Base-by-base conservation (phyloP, 768 basidiomycete genomes). In the Pholiota microspora region DNA sequence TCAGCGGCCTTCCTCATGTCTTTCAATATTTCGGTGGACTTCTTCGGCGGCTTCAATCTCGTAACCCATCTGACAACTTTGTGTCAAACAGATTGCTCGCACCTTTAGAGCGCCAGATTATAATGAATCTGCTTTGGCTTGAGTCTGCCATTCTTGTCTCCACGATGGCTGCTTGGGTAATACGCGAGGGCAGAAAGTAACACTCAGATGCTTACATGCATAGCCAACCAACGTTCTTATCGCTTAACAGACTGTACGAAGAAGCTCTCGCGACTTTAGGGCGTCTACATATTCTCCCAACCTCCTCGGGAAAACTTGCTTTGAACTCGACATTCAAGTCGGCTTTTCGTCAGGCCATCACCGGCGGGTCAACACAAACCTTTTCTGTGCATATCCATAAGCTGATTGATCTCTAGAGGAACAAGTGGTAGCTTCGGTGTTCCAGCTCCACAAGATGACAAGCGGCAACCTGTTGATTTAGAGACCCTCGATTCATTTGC, bases 81-180 rank as follows among this genome's bases (percentile, higher is more conserved):
- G 44, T 62, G 45, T 50, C 49, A 51, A n/a, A 57, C 65, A 94
- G 92, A 50, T 74, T 96, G 23, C 71, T 97, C 32, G 84, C 82
- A 2, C 83, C 90, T 16, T 66, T 94, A 18, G 89, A 94, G 64
- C 78, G 92, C 52, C 94, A 96, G 65, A 74, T 95, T 24, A 81
- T 93, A 28, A 89, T 95, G 86, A 92, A 87, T 66, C 66, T 94
- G 50, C 75, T 96, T 7, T 97, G 94, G 94, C 77, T 94, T 25
- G 94, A 96, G 64, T 80, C 83, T 21, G 72, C 86, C 3, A 84
- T 93, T 47, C 74, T 81, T 1, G 69, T 75, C n/a, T 74, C 78
- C 13, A 88, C 84, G 0, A 85, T 93, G 84, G 71, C 78, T 4
- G 81, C 83, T 15, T 92, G 92, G 90, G 86, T 92, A 21, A 77